Evolutionary conservation across 495 filamentous ascomycete genomes (phyloP).

Genomic region (Penicillium longicatenatum): DNA sequence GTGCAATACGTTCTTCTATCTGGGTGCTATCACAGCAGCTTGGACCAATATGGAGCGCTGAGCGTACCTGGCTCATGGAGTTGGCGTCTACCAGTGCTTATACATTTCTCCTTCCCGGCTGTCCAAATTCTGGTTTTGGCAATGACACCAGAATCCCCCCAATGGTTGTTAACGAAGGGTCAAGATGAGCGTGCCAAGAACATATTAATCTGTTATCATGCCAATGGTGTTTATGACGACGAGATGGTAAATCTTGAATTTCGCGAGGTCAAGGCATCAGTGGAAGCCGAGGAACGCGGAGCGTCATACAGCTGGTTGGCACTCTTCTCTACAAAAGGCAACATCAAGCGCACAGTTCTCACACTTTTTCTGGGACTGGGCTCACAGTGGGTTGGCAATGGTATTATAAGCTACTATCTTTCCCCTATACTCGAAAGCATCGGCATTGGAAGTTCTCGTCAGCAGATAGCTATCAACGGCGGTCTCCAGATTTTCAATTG

Average conservation of each 20-base stretch:
- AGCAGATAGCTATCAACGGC: constrained; percentile 40
- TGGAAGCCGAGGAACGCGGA: constrained; percentile 15
- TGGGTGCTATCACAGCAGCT: constrained; percentile 27
- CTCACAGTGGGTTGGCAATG: constrained; percentile 70
- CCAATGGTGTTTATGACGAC: constrained; percentile 26
- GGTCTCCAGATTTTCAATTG: constrained; percentile 30
- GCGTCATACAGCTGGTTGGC: constrained; percentile 17
- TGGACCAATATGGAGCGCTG: constrained; percentile 20
- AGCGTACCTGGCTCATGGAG: constrained; percentile 23
- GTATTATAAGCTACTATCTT: constrained; percentile 64
- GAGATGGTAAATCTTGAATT: constrained; percentile 33
- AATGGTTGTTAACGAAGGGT: constrained; percentile 45
- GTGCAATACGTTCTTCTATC: constrained; percentile 26
- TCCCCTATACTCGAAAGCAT: constrained; percentile 54
- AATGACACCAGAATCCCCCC: constrained; percentile 25
- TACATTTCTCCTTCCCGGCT: constrained; percentile 22
- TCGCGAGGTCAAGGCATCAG: constrained; percentile 51
- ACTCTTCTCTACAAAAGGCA: constrained; percentile 57
- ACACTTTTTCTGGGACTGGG: constrained; percentile 56
- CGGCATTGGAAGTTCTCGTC: constrained; percentile 50
- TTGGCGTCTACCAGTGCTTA: constrained; percentile 25
- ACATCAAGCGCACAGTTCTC: constrained; percentile 60
- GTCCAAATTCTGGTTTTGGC: constrained; percentile 18
- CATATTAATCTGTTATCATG: constrained; percentile 40
- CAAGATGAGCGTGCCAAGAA: constrained; percentile 39